These are phyloP conservation scores for Dalbergia oliveri DNA, from an alignment of 306 rosid species.

Conservation along the genomic window DNA sequence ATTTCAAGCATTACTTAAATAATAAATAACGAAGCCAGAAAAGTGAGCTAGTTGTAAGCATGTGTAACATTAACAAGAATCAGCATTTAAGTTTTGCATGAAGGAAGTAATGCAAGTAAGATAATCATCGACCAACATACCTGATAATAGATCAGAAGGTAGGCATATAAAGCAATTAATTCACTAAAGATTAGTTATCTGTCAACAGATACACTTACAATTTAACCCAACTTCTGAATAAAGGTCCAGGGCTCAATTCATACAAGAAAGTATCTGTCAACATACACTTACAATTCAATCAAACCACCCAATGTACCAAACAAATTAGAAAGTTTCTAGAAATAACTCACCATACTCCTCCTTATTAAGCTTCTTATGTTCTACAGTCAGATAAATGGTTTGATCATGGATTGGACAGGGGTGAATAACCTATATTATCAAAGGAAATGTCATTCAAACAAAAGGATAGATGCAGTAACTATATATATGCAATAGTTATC, in stretches of 20 bases:
- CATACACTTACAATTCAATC: not conserved
- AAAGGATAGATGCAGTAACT: not conserved
- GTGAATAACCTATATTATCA: slow-evolving; percentile 64
- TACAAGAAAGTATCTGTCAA: slow-evolving; percentile 28
- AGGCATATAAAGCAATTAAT: too few relatives aligned
- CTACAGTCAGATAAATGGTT: slow-evolving; percentile 68
- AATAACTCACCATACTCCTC: slow-evolving; percentile 73
- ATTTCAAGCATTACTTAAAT: not conserved
- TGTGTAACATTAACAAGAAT: not conserved
- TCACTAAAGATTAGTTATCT: too few relatives aligned
- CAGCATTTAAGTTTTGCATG: not conserved
- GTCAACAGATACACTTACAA: too few relatives aligned
- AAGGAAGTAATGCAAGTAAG: too few relatives aligned
- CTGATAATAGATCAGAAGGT: too few relatives aligned
- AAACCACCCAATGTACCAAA: not conserved
- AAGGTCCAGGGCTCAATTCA: slow-evolving; percentile 64
- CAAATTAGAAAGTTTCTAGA: not conserved
- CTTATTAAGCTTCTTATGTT: slow-evolving; percentile 74
- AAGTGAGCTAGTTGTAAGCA: not conserved
- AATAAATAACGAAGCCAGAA: not conserved
- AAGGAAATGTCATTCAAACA: slow-evolving; percentile 13
- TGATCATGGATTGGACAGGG: slow-evolving; percentile 71
- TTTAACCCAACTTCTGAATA: slow-evolving; percentile 52
- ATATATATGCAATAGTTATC: not conserved
- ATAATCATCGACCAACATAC: too few relatives aligned